A percentile compares a stretch with the other conserved stretches of the same genome.
Conservation (phyloP, 768 basidiomycete species). For the Dendrothele bispora region DNA sequence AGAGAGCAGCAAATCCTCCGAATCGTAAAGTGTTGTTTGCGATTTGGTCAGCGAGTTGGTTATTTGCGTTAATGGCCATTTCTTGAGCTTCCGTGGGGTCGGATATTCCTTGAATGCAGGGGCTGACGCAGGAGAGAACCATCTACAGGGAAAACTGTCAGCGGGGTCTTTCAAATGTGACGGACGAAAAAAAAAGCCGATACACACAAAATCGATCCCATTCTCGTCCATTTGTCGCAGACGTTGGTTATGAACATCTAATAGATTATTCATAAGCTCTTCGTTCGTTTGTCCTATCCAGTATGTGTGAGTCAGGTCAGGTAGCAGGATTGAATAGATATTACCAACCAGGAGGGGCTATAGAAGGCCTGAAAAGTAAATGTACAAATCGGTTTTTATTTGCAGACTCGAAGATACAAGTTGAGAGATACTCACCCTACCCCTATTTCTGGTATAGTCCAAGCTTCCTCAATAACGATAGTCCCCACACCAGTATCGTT, state of each 20-base stretch:
- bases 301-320: too few relatives aligned
- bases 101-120: too few relatives aligned
- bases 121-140: neutral
- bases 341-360: too few relatives aligned
- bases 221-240: slow-evolving; percentile 6
- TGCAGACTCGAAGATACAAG: too few relatives aligned
- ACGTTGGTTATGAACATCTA: slow-evolving; percentile 7
- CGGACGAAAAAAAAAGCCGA: neutral
- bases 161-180: too few relatives aligned
- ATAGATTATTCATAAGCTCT: neutral
- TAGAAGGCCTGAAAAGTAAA: too few relatives aligned
- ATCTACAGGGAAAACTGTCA: neutral
- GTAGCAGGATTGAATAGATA: too few relatives aligned
- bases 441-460: slow-evolving; percentile 4
- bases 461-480: slow-evolving; percentile 4
- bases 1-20: slow-evolving; percentile 38
- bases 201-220: slow-evolving; percentile 6
- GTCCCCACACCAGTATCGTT: slow-evolving; percentile 2
- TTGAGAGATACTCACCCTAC: too few relatives aligned
- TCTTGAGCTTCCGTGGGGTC: too few relatives aligned
- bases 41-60: too few relatives aligned
- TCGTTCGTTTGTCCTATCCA: neutral
- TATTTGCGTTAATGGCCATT: slow-evolving; percentile 33
- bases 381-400: too few relatives aligned
- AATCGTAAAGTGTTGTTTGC: too few relatives aligned